Conservation (phyloP, 495 filamentous ascomycete species). For the Astrothelium subdiscretum region DNA sequence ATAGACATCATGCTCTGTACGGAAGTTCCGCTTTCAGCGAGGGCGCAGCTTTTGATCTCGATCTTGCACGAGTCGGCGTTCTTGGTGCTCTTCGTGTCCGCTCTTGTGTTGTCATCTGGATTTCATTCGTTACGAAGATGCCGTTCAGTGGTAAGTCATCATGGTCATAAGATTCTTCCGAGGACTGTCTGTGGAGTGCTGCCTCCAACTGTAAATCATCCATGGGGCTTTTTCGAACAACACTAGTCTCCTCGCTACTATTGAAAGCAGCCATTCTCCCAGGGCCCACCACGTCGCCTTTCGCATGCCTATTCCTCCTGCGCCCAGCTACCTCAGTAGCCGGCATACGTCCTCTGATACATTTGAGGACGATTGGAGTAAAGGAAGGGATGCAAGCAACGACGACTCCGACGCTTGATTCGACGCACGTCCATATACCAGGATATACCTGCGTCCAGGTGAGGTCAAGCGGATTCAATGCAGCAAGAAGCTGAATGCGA, state of each 20-base stretch:
- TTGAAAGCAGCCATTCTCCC: background rate
- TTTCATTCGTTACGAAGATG: background rate
- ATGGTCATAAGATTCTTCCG: background rate
- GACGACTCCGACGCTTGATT: slow-evolving; percentile 14
- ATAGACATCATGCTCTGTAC: background rate
- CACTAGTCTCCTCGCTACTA: background rate
- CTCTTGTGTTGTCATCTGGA: background rate
- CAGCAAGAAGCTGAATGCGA: background rate
- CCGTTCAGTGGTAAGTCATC: background rate
- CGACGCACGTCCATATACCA: slow-evolving; percentile 14
- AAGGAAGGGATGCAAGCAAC: slow-evolving; percentile 11
- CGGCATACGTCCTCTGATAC: background rate
- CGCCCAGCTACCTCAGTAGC: background rate
- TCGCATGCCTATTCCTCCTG: background rate
- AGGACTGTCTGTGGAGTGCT: background rate
- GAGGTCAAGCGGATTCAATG: background rate
- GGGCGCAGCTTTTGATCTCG: background rate
- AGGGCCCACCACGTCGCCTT: background rate
- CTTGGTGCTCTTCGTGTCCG: background rate
- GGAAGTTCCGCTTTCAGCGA: too few relatives aligned
- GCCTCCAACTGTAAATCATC: background rate
- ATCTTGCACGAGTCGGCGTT: background rate
- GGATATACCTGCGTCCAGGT: background rate
- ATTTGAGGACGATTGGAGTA: slow-evolving; percentile 4
- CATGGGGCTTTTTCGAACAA: background rate